phyloP scores from a whole-genome alignment of 345 rosid genomes.

The Syzygium aromaticum region DNA sequence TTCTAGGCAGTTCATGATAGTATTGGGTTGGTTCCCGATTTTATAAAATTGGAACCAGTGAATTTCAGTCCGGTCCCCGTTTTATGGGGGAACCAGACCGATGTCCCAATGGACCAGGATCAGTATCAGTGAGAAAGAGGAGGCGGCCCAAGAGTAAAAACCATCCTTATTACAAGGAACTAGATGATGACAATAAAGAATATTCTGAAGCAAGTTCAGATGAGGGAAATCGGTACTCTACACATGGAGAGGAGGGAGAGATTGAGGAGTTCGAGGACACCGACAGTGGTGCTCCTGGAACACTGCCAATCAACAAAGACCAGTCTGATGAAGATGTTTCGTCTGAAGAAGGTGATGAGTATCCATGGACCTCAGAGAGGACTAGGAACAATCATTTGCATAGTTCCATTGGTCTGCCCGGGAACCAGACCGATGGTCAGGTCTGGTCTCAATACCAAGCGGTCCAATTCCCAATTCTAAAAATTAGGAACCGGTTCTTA shows the following conservation, averaged over 20 bases:
- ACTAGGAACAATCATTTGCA: constrained; percentile 34
- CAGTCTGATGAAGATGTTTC: constrained; percentile 80
- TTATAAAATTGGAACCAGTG: no score
- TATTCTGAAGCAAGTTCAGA: constrained; percentile 86
- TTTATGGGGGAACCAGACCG: no score
- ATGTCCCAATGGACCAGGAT: constrained; percentile 22
- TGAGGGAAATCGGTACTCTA: constrained; percentile 73
- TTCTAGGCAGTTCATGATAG: no score
- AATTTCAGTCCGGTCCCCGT: no score
- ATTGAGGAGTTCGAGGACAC: constrained; percentile 75
- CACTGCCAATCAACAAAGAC: constrained; percentile 43
- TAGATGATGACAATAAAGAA: constrained; percentile 81
- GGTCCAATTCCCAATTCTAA: no score
- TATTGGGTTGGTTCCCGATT: no score
- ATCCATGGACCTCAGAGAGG: constrained; percentile 42
- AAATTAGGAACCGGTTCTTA: no score
- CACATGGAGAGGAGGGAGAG: constrained; percentile 86
- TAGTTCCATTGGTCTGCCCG: no score
- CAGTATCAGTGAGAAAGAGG: constrained; percentile 67
- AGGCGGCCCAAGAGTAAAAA: constrained; percentile 84
- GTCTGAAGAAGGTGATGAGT: constrained; percentile 39
- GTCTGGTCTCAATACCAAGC: no score
- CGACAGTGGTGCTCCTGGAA: constrained; percentile 52
- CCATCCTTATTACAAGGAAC: constrained; percentile 81
- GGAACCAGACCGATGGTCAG: no score